phyloP scores from a whole-genome alignment of 2,329 filamentous ascomycete genomes.

The Xylaria sp. region DNA sequence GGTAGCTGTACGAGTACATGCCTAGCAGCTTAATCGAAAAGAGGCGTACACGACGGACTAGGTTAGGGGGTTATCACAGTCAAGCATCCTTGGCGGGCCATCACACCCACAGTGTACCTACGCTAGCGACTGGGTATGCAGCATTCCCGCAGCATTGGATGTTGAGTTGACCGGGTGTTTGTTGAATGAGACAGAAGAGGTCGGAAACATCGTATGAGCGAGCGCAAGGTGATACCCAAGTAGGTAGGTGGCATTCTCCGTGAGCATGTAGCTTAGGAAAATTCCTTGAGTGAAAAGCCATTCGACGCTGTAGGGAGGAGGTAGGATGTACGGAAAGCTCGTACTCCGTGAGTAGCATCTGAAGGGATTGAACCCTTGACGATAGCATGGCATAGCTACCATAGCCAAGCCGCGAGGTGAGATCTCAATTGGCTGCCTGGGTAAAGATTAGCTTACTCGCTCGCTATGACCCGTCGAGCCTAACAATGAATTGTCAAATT shows the following conservation, averaged over 20 bases:
- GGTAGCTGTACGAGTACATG: background rate
- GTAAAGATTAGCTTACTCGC: background rate
- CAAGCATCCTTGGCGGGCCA: slow-evolving; percentile 20
- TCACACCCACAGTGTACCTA: slow-evolving; percentile 16
- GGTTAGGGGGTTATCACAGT: slow-evolving; percentile 8
- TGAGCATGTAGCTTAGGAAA: no score
- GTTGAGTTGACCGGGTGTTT: slow-evolving; percentile 1
- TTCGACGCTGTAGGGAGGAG: no score
- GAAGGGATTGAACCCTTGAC: background rate
- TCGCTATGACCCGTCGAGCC: background rate
- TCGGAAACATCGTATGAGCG: background rate
- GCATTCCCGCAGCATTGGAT: slow-evolving; percentile 14
- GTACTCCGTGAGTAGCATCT: background rate
- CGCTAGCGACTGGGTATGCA: slow-evolving; percentile 18
- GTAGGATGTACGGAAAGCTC: no score
- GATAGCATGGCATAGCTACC: background rate
- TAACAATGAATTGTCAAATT: background rate
- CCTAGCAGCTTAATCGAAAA: slow-evolving; percentile 21
- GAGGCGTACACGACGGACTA: slow-evolving; percentile 14
- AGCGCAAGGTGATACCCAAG: background rate
- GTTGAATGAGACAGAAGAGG: background rate
- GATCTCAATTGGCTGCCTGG: background rate
- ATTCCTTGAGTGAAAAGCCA: no score
- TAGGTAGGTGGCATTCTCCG: no score
- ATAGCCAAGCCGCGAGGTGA: background rate